Conservation (phyloP, 371 early-diverging fungal species). For the Fennellomyces sp. region DNA sequence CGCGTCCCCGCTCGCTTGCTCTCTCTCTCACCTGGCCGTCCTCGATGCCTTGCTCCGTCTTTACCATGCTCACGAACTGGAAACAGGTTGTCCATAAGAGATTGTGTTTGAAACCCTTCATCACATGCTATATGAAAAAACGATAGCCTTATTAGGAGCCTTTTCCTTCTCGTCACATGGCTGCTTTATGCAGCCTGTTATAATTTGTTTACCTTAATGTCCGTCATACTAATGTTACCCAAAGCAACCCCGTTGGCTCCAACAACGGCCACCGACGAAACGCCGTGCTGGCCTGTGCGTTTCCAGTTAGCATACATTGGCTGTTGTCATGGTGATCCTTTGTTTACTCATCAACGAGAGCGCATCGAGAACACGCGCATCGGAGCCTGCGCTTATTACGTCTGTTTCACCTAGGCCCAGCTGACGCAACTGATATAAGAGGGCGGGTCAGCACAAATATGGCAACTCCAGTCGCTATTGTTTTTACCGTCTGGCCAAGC, state of each 20-base stretch:
- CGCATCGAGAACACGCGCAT: slow-evolving; percentile 59
- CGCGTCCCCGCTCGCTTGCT: too few species aligned
- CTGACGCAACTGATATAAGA: slow-evolving; percentile 38
- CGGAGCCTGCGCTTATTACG: slow-evolving; percentile 58
- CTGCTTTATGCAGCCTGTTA: neutral
- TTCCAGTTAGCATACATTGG: neutral
- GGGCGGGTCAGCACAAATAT: neutral
- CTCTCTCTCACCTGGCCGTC: slow-evolving; percentile 60
- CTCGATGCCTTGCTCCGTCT: slow-evolving; percentile 49
- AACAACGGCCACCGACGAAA: slow-evolving; percentile 67
- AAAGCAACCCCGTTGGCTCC: slow-evolving; percentile 61
- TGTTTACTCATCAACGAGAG: slow-evolving; percentile 60
- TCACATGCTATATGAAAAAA: slow-evolving; percentile 33
- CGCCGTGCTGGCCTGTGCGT: slow-evolving; percentile 49
- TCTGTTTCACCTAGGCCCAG: slow-evolving; percentile 53
- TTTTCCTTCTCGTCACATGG: neutral
- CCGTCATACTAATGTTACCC: slow-evolving; percentile 75
- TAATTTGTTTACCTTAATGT: slow-evolving; percentile 53
- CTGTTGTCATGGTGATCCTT: neutral
- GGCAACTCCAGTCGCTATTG: neutral
- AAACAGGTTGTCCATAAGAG: slow-evolving; percentile 55
- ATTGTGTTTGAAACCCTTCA: slow-evolving; percentile 46
- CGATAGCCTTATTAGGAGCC: neutral
- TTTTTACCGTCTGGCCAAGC: slow-evolving; percentile 48
- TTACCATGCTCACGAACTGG: slow-evolving; percentile 55